Base-by-base conservation (phyloP, 768 basidiomycete species). In the Lyophyllum semitale region DNA sequence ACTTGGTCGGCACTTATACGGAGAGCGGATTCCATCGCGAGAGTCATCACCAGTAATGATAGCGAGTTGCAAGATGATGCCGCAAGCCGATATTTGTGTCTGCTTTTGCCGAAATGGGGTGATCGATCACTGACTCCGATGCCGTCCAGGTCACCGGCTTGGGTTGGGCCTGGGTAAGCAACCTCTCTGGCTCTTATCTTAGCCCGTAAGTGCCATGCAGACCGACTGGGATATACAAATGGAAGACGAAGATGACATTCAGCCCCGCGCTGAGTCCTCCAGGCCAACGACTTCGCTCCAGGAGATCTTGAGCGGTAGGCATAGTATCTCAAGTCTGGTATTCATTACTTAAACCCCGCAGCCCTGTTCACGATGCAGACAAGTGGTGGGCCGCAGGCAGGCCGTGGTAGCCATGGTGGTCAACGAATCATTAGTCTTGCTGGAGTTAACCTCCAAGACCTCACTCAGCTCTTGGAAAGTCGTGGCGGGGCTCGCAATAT, bases 1-100 rank as follows among this genome's bases (percentile, higher is more conserved):
- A 94, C 78, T 67, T 93, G 89, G 60, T 93, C 91, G 33, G 91
- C 87, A 37, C 85, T 83, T 59, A 92, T 87, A 29, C 79, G 78
- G 45, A 88, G 79, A 47, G 80, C 78, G 35, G 59, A 40, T 18
- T 55, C 54, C 49, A 51, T 60, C 42, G 47, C 6, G 32, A 51
- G 43, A 41, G 43, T 47, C 53, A 48, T 47, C 35, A 49, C 40
- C 48, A 51, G 29, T 15, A 40, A 45, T n/a, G 45, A 27, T 15
- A 35, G 25, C 42, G 33, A 42, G n/a, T 29, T 6, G 12, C 43
- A 12, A 27, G n/a, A n/a, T 51, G 51, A 48, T 20, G 20, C 11
- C 22, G 8, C 29, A 22, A 53, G 50, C 15, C 30, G 37, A 40
- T 48, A 27, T 59, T 56, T 55, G 55, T 20, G 7, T 40, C 33